Conservation (phyloP, 305 asterid genomes). For the Rubia balearica region DNA sequence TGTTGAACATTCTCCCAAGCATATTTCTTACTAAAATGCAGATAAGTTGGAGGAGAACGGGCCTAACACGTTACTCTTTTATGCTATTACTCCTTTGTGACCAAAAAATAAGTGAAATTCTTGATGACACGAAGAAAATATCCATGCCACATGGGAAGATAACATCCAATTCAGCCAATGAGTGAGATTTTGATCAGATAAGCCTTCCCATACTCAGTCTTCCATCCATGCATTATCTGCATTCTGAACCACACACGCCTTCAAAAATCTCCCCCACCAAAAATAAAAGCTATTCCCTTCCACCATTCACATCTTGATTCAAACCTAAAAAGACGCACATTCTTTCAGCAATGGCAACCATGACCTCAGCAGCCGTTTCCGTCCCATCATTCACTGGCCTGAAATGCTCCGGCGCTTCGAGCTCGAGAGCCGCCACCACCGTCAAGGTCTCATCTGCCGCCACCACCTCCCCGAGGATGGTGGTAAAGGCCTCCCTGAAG, state of each 20-base stretch:
- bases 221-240: constrained; percentile 34
- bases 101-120: background rate
- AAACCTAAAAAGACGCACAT: constrained; percentile 9
- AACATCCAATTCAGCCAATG: constrained; percentile 36
- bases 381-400: constrained; percentile 79
- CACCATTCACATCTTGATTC: constrained; percentile 22
- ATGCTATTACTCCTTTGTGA: too few relatives aligned
- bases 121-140: constrained; percentile 10
- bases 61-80: background rate
- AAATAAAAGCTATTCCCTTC: constrained; percentile 17
- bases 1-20: too few relatives aligned
- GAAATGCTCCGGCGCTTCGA: constrained; percentile 31
- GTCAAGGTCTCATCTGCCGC: constrained; percentile 20
- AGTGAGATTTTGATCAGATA: constrained; percentile 24
- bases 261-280: constrained; percentile 25
- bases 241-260: constrained; percentile 26
- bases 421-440: constrained; percentile 29
- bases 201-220: constrained; percentile 9
- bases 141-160: constrained; percentile 36
- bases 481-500: constrained; percentile 53
- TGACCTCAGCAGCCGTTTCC: constrained; percentile 61
- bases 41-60: too few relatives aligned
- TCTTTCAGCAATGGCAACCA: constrained; percentile 40
- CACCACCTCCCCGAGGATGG: constrained; percentile 28
- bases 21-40: too few relatives aligned